Conservation (phyloP, 1,284 basidiomycete genomes). For the Tremellales sp. region DNA sequence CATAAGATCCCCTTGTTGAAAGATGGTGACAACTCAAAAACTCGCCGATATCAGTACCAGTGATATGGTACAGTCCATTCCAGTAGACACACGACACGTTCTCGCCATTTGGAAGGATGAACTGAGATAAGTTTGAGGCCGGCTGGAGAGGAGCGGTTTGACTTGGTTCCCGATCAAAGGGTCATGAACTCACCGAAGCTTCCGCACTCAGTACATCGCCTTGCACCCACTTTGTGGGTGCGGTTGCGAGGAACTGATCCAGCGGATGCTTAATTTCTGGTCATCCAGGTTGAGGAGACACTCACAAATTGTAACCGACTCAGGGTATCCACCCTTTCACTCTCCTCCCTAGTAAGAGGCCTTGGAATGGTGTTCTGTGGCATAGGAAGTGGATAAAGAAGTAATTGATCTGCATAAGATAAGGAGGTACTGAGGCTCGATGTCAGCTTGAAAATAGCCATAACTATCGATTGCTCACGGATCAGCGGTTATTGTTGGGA, state of each 20-base stretch:
- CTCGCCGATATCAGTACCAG: conserved; percentile 63
- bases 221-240: conserved; percentile 46
- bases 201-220: conserved; percentile 53
- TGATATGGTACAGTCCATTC: conserved; percentile 85
- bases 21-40: neutral
- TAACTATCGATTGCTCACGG: conserved; percentile 7
- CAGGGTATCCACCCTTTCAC: conserved; percentile 34
- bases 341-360: conserved; percentile 29
- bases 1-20: neutral
- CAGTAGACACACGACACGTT: conserved; percentile 84
- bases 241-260: conserved; percentile 70
- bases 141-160: conserved; percentile 32
- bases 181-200: conserved; percentile 26
- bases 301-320: conserved; percentile 47
- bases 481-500: conserved; percentile 8
- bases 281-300: neutral
- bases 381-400: conserved; percentile 17
- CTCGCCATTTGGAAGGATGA: conserved; percentile 77
- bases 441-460: conserved; percentile 52
- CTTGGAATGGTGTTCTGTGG: conserved; percentile 9
- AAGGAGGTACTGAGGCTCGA: conserved; percentile 16
- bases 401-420: conserved; percentile 59
- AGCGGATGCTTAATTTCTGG: conserved; percentile 3
- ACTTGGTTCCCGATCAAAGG: conserved; percentile 10
- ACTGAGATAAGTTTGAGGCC: conserved; percentile 71